These are phyloP conservation scores for Aspergillus leporis DNA, from an alignment of 495 filamentous ascomycete genomes.

Conservation along the genomic window DNA sequence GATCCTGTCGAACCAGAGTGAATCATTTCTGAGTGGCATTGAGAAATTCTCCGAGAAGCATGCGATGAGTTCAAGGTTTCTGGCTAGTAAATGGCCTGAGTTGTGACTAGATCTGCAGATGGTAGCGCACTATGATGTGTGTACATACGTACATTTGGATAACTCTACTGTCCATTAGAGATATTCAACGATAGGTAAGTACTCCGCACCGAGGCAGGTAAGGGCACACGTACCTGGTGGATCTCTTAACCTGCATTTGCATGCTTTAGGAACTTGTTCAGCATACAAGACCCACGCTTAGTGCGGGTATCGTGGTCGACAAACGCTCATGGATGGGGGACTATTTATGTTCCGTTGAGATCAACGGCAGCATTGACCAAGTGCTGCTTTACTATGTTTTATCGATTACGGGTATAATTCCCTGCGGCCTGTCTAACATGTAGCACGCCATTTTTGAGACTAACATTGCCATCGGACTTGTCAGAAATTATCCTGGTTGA, in stretches of 20 bases:
- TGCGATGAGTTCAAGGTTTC: neutral
- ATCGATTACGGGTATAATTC: neutral
- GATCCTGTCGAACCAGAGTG: constrained; percentile 8
- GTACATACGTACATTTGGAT: neutral
- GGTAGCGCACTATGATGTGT: neutral
- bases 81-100: neutral
- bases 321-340: neutral
- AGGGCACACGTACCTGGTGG: no score
- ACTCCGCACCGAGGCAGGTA: no score
- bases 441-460: neutral
- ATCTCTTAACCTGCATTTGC: no score
- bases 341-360: neutral
- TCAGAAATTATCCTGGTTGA: neutral
- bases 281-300: neutral
- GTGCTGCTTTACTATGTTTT: neutral
- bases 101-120: neutral
- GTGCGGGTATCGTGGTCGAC: neutral
- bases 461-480: neutral
- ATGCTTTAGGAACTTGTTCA: neutral
- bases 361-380: neutral
- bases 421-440: neutral
- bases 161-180: neutral
- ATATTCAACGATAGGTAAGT: neutral
- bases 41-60: constrained; percentile 12
- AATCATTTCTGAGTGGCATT: neutral